phyloP scores from a whole-genome alignment of 495 filamentous ascomycete species.

The Penicillium salamii region DNA sequence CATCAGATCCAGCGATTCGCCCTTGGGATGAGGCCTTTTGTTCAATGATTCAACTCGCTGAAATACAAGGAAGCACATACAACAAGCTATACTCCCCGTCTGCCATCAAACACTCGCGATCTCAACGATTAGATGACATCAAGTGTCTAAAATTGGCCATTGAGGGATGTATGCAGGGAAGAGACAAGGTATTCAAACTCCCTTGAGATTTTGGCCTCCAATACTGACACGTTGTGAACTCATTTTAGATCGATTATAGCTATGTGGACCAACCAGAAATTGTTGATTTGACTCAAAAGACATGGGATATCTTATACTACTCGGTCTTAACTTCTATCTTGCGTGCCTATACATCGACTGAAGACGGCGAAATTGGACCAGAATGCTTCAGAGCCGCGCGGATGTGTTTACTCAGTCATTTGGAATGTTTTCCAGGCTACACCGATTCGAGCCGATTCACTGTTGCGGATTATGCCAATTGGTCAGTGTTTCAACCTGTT shows the following conservation, averaged over 20 bases:
- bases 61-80: conserved; percentile 17
- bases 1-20: conserved; percentile 7
- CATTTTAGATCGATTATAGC: too few species aligned
- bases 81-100: conserved; percentile 16
- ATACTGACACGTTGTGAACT: too few species aligned
- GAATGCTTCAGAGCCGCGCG: conserved; percentile 20
- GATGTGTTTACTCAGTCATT: conserved; percentile 14
- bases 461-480: conserved; percentile 24
- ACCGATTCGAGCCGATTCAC: conserved; percentile 6
- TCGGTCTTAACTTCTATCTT: too few species aligned
- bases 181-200: too few species aligned
- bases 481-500: conserved; percentile 3
- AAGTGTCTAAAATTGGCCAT: conserved; percentile 3
- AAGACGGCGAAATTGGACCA: too few species aligned
- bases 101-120: conserved; percentile 4
- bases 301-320: too few species aligned
- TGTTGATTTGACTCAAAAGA: too few species aligned
- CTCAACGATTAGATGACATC: conserved; percentile 6
- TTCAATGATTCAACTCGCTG: conserved; percentile 8
- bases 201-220: too few species aligned
- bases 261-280: too few species aligned
- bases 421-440: conserved; percentile 14
- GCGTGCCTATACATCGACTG: too few species aligned
- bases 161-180: conserved; percentile 9
- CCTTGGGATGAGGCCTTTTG: conserved; percentile 20